These are phyloP conservation scores for Dryas integrifolia DNA, from an alignment of 331 rosid species.

Conservation along the genomic window DNA sequence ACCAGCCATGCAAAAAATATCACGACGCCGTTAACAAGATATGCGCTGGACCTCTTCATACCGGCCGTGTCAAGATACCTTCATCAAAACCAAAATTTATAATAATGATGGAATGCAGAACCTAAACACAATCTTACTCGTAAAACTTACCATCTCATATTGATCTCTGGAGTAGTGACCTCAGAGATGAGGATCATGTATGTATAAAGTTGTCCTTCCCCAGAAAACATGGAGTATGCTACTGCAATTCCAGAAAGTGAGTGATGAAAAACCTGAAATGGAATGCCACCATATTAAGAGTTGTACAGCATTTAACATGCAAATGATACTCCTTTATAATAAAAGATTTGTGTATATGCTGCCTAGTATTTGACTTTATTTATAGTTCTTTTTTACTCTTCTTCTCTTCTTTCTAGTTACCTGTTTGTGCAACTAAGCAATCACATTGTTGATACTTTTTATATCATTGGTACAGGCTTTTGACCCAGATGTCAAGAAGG, in stretches of 20 bases:
- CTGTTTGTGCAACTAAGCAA: slow-evolving; percentile 1
- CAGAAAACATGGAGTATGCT: slow-evolving; percentile 45
- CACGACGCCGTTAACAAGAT: slow-evolving; percentile 48
- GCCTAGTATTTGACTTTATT: not conserved
- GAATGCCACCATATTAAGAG: slow-evolving; percentile 1
- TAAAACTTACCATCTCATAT: slow-evolving; percentile 48
- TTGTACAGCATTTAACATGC: not conserved
- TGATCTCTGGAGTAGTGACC: slow-evolving; percentile 52
- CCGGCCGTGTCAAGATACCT: slow-evolving; percentile 59
- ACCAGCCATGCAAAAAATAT: slow-evolving; percentile 58
- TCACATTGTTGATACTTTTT: not conserved
- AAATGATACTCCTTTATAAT: not conserved
- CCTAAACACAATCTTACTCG: not conserved
- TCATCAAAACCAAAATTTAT: slow-evolving; percentile 22
- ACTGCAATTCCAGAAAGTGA: slow-evolving; percentile 48
- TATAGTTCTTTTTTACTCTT: not conserved
- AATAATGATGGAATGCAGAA: not conserved
- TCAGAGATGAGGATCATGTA: slow-evolving; percentile 55
- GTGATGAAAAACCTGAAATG: slow-evolving; percentile 48
- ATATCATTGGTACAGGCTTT: not conserved
- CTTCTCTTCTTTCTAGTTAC: not conserved
- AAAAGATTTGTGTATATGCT: slow-evolving; percentile 1
- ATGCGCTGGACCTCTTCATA: slow-evolving; percentile 47
- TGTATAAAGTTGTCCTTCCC: slow-evolving; percentile 58
- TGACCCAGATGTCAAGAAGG: slow-evolving; percentile 1